phyloP scores from a whole-genome alignment of 1,284 basidiomycete species.

The Veloporphyrellus conicus region DNA sequence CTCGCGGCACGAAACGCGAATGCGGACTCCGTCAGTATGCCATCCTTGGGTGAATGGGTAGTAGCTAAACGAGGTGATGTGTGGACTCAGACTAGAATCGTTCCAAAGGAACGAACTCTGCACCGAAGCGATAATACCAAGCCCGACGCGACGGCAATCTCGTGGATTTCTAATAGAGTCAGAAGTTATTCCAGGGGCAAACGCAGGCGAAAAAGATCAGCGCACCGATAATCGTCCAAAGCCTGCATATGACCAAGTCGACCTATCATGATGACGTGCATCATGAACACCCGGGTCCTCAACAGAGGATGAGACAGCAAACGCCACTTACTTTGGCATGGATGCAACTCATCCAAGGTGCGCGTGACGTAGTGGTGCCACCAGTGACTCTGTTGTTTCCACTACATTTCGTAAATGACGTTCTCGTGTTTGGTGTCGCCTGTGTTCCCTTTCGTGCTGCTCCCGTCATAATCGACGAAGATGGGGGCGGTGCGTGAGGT shows the following conservation, averaged over 20 bases:
- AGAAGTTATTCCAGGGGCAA: background rate
- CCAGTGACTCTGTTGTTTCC: conserved; percentile 8
- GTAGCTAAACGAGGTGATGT: background rate
- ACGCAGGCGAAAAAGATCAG: background rate
- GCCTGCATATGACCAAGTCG: background rate
- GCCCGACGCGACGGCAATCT: conserved; percentile 2
- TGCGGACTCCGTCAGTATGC: too few species aligned
- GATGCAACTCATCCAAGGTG: conserved; percentile 2
- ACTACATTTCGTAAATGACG: conserved; percentile 1
- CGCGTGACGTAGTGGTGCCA: conserved; percentile 1
- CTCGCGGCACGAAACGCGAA: too few species aligned
- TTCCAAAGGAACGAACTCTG: too few species aligned
- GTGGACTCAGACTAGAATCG: too few species aligned
- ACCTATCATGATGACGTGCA: background rate
- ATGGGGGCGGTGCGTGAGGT: conserved; percentile 3
- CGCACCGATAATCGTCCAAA: conserved; percentile 2
- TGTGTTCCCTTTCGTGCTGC: background rate
- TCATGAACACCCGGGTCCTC: background rate
- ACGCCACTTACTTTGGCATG: background rate
- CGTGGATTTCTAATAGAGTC: conserved; percentile 1
- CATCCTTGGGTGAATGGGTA: conserved; percentile 1
- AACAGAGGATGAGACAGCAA: background rate
- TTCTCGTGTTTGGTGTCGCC: conserved; percentile 1
- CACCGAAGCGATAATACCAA: background rate
- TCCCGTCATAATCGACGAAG: conserved; percentile 4